These are phyloP conservation scores for Euryodendron excelsum DNA, from an alignment of 148 eudicot species.

Conservation along the genomic window DNA sequence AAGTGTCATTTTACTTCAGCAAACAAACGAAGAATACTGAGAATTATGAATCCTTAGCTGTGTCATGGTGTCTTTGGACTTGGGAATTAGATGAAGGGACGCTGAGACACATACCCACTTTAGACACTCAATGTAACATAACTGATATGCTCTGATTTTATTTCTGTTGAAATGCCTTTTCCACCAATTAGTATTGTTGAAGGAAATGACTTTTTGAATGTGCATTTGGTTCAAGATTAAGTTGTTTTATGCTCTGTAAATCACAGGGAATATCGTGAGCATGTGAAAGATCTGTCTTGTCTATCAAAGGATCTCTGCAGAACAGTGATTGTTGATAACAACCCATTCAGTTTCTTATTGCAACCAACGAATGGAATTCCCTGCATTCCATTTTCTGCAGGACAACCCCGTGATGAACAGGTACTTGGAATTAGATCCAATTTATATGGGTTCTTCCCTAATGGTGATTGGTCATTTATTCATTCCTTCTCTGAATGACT, in stretches of 20 bases:
- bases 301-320: slow-evolving; percentile 68
- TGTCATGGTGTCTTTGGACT: background rate
- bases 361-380: slow-evolving; percentile 94
- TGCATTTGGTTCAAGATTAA: no score
- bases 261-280: slow-evolving; percentile 80
- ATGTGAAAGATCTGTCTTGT: slow-evolving; percentile 78
- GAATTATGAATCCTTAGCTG: background rate
- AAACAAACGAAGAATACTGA: background rate
- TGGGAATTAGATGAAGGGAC: background rate
- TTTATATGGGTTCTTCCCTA: no score
- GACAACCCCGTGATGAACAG: slow-evolving; percentile 86
- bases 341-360: slow-evolving; percentile 87
- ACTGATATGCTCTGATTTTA: background rate
- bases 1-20: background rate
- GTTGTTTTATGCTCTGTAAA: slow-evolving; percentile 7
- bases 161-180: background rate
- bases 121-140: background rate
- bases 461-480: background rate
- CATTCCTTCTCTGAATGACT: background rate
- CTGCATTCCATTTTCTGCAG: slow-evolving; percentile 88
- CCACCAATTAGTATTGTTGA: background rate
- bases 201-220: background rate
- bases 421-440: slow-evolving; percentile 26
- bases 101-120: background rate
- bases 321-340: slow-evolving; percentile 84